These are phyloP conservation scores for Selenicereus undatus DNA, from an alignment of 148 eudicot species.

Conservation along the genomic window DNA sequence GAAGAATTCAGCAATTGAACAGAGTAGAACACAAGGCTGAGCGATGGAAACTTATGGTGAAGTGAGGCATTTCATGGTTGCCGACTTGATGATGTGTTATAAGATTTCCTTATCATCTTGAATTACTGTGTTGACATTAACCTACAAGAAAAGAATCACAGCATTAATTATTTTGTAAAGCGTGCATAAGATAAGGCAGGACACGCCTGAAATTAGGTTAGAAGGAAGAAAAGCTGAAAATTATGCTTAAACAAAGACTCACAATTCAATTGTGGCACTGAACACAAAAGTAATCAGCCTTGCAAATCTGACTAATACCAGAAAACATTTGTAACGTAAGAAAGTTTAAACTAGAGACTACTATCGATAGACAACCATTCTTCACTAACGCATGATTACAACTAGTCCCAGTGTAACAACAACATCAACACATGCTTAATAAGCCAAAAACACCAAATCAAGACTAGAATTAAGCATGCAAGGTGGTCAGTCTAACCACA, in stretches of 20 bases:
- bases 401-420: no score
- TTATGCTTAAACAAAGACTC: neutral
- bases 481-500: no score
- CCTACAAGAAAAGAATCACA: conserved; percentile 34
- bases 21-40: neutral
- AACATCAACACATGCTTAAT: no score
- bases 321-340: no score
- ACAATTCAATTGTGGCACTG: no score
- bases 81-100: conserved; percentile 70
- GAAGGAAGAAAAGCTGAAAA: neutral
- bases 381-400: no score
- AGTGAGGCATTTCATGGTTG: conserved; percentile 76
- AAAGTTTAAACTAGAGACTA: no score
- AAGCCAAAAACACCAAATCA: no score
- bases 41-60: conserved; percentile 47
- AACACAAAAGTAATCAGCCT: neutral
- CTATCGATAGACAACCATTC: no score
- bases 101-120: conserved; percentile 68
- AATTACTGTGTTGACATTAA: conserved; percentile 31
- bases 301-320: no score
- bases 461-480: no score
- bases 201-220: neutral
- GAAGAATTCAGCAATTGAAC: neutral
- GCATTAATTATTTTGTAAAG: neutral
- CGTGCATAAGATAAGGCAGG: neutral